Conservation (phyloP, 2,329 filamentous ascomycete genomes). For the Tolypocladium cylindrosporum region DNA sequence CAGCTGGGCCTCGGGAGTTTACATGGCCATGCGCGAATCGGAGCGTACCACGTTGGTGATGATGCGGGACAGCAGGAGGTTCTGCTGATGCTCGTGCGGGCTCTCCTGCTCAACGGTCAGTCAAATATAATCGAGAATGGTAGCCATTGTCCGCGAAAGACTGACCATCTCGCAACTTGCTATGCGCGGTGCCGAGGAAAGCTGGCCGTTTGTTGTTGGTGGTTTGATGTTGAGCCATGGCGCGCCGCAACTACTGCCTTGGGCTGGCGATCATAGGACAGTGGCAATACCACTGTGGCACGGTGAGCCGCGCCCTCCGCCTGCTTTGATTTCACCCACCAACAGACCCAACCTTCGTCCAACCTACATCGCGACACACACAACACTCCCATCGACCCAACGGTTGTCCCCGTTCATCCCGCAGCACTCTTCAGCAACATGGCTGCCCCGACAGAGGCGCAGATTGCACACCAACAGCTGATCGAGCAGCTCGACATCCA, state of each 20-base stretch:
- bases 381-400: neutral
- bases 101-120: slow-evolving; percentile 54
- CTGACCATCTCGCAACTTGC: neutral
- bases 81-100: slow-evolving; percentile 96
- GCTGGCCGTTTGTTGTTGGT: neutral
- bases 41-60: slow-evolving; percentile 89
- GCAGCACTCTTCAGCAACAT: slow-evolving; percentile 36
- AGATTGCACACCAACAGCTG: slow-evolving; percentile 75
- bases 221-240: neutral
- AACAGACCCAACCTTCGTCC: neutral
- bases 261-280: neutral
- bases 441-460: slow-evolving; percentile 58
- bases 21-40: neutral
- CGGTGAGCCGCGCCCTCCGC: slow-evolving; percentile 15
- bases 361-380: neutral
- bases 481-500: slow-evolving; percentile 90
- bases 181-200: neutral
- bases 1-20: neutral
- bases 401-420: neutral
- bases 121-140: neutral
- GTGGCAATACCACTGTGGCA: slow-evolving; percentile 7
- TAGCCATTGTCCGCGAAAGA: neutral
- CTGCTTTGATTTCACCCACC: neutral
- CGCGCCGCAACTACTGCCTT: neutral
- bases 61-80: slow-evolving; percentile 82